These are phyloP conservation scores for Toxicodendron radicans DNA, from an alignment of 345 rosid genomes.

Conservation along the genomic window DNA sequence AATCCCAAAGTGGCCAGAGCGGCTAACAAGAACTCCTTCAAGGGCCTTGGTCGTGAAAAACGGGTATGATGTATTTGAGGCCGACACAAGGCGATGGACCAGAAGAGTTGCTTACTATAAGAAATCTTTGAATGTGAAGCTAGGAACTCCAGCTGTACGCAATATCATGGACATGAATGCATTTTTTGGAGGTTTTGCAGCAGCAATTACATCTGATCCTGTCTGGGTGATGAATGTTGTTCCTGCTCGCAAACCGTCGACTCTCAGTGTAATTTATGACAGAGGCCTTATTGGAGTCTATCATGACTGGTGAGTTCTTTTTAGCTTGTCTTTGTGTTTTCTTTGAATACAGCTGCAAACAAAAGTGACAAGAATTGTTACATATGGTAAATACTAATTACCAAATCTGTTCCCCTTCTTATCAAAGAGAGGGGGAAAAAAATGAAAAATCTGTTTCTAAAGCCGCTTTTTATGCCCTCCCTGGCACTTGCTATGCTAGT, in stretches of 20 bases:
- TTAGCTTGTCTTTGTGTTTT: background rate
- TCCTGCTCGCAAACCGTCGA: constrained; percentile 77
- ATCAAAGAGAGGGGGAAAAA: too few species aligned
- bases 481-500: background rate
- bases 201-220: constrained; percentile 74
- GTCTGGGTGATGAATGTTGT: constrained; percentile 97
- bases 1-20: constrained; percentile 78
- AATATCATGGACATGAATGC: constrained; percentile 98
- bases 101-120: constrained; percentile 88
- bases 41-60: constrained; percentile 67
- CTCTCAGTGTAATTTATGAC: constrained; percentile 77
- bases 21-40: constrained; percentile 69
- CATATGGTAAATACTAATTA: background rate
- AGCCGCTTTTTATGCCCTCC: background rate
- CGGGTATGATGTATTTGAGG: constrained; percentile 80
- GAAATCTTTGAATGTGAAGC: constrained; percentile 55
- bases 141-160: constrained; percentile 72
- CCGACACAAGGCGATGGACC: constrained; percentile 83
- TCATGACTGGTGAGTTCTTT: constrained; percentile 70
- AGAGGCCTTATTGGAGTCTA: constrained; percentile 88
- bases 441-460: background rate
- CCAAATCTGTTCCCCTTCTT: background rate
- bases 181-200: constrained; percentile 91
- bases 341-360: background rate
- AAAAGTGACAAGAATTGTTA: background rate